Conservation (phyloP, 805 yeast genomes). For the Blastobotrys robertii region DNA sequence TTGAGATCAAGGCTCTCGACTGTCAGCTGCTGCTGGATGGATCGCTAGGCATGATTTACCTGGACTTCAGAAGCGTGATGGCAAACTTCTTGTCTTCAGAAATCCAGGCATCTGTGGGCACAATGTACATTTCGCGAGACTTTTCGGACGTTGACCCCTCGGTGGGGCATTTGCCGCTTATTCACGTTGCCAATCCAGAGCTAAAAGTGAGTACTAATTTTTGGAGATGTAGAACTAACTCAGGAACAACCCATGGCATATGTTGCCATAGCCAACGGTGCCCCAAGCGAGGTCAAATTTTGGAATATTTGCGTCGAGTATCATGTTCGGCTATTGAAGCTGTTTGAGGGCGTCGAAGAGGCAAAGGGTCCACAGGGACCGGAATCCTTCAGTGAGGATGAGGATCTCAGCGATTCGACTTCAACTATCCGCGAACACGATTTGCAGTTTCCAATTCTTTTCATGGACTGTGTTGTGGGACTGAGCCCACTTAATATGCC, state of each 20-base stretch:
- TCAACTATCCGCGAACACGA: constrained; percentile 11
- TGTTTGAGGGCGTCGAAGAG: constrained; percentile 27
- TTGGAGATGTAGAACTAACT: neutral
- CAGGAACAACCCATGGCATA: constrained; percentile 33
- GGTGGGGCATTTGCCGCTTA: constrained; percentile 7
- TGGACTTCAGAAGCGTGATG: neutral
- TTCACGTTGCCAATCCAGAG: constrained; percentile 13
- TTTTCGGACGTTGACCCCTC: constrained; percentile 11
- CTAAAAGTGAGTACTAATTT: constrained; percentile 6
- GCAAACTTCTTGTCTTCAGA: neutral
- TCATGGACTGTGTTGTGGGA: constrained; percentile 50
- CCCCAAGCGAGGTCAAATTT: constrained; percentile 34
- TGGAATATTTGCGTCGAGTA: constrained; percentile 45
- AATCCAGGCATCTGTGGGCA: neutral
- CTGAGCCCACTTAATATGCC: constrained; percentile 51
- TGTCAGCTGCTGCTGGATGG: neutral
- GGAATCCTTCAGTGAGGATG: constrained; percentile 4
- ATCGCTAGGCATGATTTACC: neutral
- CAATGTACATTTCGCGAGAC: constrained; percentile 11
- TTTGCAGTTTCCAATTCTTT: constrained; percentile 13
- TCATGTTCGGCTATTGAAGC: constrained; percentile 47
- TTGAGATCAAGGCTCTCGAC: neutral
- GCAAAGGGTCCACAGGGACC: constrained; percentile 8
- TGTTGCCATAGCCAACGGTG: constrained; percentile 29
- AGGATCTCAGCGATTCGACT: constrained; percentile 7